A percentile compares a stretch with the other conserved stretches of the same genome.
phyloP scores from a whole-genome alignment of 345 rosid species.

The Moricandia moricandioides region DNA sequence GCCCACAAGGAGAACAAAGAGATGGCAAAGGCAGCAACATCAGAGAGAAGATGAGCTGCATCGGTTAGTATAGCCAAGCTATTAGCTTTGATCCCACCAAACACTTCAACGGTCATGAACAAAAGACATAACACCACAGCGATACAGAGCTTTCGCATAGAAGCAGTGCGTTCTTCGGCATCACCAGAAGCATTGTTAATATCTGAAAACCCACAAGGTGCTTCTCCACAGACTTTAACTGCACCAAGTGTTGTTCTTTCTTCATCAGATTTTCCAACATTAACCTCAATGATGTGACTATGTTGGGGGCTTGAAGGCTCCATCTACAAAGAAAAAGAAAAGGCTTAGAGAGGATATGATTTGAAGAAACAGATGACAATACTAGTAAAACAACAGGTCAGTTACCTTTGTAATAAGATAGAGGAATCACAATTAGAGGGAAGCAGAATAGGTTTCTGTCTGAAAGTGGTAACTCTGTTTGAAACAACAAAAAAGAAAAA shows the following conservation, averaged over 20 bases:
- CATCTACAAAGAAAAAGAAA: conserved; percentile 43
- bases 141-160: conserved; percentile 60
- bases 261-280: conserved; percentile 31
- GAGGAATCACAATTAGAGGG: neutral
- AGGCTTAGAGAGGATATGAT: neutral
- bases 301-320: conserved; percentile 38
- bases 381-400: neutral
- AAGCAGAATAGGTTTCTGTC: neutral
- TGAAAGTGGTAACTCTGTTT: neutral
- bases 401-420: neutral
- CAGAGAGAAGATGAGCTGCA: conserved; percentile 73
- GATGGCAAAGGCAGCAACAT: conserved; percentile 78
- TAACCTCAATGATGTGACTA: conserved; percentile 55
- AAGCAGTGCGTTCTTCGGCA: conserved; percentile 55
- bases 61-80: conserved; percentile 69
- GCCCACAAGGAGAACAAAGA: conserved; percentile 76
- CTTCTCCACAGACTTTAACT: conserved; percentile 58
- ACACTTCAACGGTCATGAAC: conserved; percentile 68
- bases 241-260: conserved; percentile 21
- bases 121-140: conserved; percentile 56
- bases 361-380: neutral
- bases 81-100: conserved; percentile 75
- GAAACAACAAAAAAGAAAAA: neutral
- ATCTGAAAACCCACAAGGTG: conserved; percentile 72
- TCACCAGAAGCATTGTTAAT: conserved; percentile 46